phyloP scores from a whole-genome alignment of 2,329 filamentous ascomycete genomes.

The Aspergillus fumigatiaffinis region DNA sequence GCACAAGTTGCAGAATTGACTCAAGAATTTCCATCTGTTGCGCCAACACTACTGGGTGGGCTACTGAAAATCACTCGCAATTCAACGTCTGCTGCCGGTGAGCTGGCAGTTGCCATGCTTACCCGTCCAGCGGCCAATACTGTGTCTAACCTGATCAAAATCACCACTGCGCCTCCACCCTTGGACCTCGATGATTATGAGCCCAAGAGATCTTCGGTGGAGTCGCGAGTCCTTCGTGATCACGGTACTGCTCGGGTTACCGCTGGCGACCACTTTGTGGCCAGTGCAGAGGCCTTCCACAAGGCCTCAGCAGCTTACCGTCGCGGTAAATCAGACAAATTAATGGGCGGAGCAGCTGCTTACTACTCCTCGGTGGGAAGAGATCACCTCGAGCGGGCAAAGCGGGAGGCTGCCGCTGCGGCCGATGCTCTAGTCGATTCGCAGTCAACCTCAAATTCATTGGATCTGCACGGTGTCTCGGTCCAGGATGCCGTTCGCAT shows the following conservation, averaged over 20 bases:
- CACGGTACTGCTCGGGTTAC: slow-evolving; percentile 29
- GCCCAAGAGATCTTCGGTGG: slow-evolving; percentile 6
- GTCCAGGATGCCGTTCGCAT: slow-evolving; percentile 81
- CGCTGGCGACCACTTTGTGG: slow-evolving; percentile 45
- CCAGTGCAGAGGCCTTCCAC: slow-evolving; percentile 49
- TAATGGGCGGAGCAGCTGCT: slow-evolving; percentile 71
- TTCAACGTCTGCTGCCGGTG: slow-evolving; percentile 55
- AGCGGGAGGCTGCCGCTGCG: slow-evolving; percentile 58
- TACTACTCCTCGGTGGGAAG: slow-evolving; percentile 71
- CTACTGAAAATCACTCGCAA: slow-evolving; percentile 56
- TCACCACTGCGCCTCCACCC: slow-evolving; percentile 30
- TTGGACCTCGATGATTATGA: slow-evolving; percentile 23
- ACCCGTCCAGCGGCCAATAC: slow-evolving; percentile 28
- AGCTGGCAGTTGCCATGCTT: slow-evolving; percentile 55
- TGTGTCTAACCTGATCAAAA: slow-evolving; percentile 41
- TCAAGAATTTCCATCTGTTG: slow-evolving; percentile 52
- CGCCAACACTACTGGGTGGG: slow-evolving; percentile 46
- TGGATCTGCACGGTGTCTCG: slow-evolving; percentile 81
- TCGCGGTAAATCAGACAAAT: slow-evolving; percentile 62
- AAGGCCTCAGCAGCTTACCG: slow-evolving; percentile 58
- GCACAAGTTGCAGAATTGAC: slow-evolving; percentile 52
- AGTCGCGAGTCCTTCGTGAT: slow-evolving; percentile 12
- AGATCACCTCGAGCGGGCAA: slow-evolving; percentile 57
- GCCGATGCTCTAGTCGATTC: slow-evolving; percentile 66
- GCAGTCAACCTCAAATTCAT: slow-evolving; percentile 57